Evolutionary conservation across 2,329 filamentous ascomycete species (phyloP), one percentile per base, ranked within the genome.

Genomic region (Botrytis pseudocinerea): DNA sequence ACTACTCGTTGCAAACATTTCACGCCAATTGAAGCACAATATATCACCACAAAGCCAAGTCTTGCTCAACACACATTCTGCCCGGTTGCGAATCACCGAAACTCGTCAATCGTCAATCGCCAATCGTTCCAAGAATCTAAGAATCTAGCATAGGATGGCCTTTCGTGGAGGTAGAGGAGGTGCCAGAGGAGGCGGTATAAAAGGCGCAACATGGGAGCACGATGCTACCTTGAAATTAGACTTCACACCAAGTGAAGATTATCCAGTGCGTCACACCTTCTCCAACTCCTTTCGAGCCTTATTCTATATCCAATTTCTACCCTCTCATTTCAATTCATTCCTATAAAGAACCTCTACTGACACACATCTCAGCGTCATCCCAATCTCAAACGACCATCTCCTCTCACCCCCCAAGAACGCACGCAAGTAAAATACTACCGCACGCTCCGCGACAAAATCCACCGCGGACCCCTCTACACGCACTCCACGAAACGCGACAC

Each of bases 391-490:
- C 73, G 80, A 80, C 81, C 83, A 14, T 77, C 81, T 25, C 80
- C 84, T 22, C 80, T 85, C n/a, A 82, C 81, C 57, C 76, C 77
- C 16, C 75, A 78, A 65, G 89, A 90, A 81, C 82, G 82, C 72
- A 78, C 78, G 7, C 82, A 85, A 74, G 83, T 89, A 68, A 82
- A 85, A 69, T 80, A 84, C 73, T 87, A 87, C 77, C 84, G 87
- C 12, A 80, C 80, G 1, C 81, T 90, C 7, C 87, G 87, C 75
- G 85, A 87, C 64, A 83, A 83, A 62, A 85, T 88, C 73, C 88
- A 89, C 77, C 86, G 89, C 64, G 89, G 89, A 0, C 87, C 89
- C 0, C 86, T 89, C 75, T 91, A 89, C 81, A 81, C 80, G 6
- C 76, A 79, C 71, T 75, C 80, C 1, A 78, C 79, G 2, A 78